phyloP scores from a whole-genome alignment of 108 stramenopile genomes.

The Fragilaria crotonensis region DNA sequence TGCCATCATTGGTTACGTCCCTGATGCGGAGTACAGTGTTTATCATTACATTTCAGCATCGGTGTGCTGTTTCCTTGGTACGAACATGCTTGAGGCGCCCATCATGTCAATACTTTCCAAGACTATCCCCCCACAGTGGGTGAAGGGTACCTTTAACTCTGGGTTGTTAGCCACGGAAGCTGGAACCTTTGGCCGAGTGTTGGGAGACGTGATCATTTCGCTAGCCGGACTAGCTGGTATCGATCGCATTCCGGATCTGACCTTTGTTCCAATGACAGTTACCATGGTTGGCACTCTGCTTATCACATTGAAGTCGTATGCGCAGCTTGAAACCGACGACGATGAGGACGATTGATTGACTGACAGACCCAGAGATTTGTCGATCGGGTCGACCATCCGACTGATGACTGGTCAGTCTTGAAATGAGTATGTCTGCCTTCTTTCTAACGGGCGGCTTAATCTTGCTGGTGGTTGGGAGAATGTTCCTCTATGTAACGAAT shows the following conservation, averaged over 20 bases:
- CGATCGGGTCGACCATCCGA: too few relatives aligned
- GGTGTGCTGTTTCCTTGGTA: slow-evolving; percentile 44
- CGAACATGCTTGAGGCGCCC: slow-evolving; percentile 55
- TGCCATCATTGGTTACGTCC: slow-evolving; percentile 32
- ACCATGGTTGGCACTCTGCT: slow-evolving; percentile 8
- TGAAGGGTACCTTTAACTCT: slow-evolving; percentile 79
- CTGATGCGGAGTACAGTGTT: slow-evolving; percentile 25
- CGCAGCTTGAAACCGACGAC: slow-evolving; percentile 3
- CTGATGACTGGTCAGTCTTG: not conserved
- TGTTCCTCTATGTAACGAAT: too few relatives aligned
- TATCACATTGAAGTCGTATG: not conserved
- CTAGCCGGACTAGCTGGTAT: slow-evolving; percentile 28
- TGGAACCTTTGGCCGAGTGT: slow-evolving; percentile 75
- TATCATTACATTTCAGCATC: slow-evolving; percentile 41
- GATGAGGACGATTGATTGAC: slow-evolving; percentile 3
- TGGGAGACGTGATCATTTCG: slow-evolving; percentile 54
- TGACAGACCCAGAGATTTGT: too few relatives aligned
- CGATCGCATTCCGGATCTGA: slow-evolving; percentile 29
- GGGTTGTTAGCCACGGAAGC: slow-evolving; percentile 89
- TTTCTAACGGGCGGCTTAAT: not conserved
- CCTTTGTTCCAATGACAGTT: slow-evolving; percentile 18
- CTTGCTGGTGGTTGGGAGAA: not conserved
- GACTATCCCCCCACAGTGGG: slow-evolving; percentile 66
- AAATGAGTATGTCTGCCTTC: not conserved
- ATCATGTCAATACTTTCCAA: slow-evolving; percentile 85